A percentile compares a stretch with the other conserved stretches of the same genome.
Conservation (phyloP, 2,329 filamentous ascomycete species). For the Chaetomium globosum region DNA sequence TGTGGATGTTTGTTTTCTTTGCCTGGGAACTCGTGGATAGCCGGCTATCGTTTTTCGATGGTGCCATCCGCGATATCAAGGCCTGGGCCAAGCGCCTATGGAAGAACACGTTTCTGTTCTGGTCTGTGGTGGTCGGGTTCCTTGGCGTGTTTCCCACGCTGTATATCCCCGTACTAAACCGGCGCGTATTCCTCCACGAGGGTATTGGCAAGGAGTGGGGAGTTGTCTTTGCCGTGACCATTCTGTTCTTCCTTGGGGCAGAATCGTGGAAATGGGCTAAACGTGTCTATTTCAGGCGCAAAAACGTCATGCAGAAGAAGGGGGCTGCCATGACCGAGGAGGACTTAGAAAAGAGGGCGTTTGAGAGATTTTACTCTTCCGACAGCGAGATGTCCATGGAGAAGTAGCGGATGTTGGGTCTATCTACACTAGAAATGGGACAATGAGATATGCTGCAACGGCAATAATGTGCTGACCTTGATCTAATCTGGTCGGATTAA, state of each 20-base stretch:
- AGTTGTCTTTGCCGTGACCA: slow-evolving; percentile 64
- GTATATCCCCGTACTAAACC: slow-evolving; percentile 70
- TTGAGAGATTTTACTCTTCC: background rate
- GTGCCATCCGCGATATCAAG: slow-evolving; percentile 50
- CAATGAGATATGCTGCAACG: background rate
- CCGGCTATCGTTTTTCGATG: slow-evolving; percentile 70
- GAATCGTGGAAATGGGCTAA: slow-evolving; percentile 73
- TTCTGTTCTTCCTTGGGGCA: slow-evolving; percentile 58
- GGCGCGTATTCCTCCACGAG: slow-evolving; percentile 68
- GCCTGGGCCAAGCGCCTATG: slow-evolving; percentile 58
- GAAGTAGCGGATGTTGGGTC: background rate
- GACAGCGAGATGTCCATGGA: background rate
- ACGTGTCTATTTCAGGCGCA: slow-evolving; percentile 36
- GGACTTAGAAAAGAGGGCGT: background rate
- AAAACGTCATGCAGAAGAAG: background rate
- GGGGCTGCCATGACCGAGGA: background rate
- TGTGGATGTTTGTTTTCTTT: slow-evolving; percentile 68
- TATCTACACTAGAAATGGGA: background rate
- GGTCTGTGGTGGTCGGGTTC: slow-evolving; percentile 62
- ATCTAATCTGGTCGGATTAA: too few species aligned
- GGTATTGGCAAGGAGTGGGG: slow-evolving; percentile 74
- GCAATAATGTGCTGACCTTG: too few species aligned
- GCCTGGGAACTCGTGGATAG: slow-evolving; percentile 76
- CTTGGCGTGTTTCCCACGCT: slow-evolving; percentile 63
- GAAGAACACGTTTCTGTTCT: slow-evolving; percentile 69